These are phyloP conservation scores for Theileria equi DNA, from an alignment of 169 alveolate genomes.

Conservation along the genomic window DNA sequence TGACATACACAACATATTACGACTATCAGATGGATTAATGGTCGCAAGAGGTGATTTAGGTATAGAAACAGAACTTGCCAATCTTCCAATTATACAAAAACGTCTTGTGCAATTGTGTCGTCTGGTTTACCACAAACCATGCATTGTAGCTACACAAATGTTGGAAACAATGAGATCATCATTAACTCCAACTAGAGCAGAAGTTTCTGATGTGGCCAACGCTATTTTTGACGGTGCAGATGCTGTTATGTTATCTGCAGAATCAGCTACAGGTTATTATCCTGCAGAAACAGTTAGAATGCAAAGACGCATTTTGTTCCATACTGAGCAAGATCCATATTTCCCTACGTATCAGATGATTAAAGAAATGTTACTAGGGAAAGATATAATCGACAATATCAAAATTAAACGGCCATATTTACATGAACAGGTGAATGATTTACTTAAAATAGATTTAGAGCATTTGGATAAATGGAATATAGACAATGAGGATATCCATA, in stretches of 20 bases:
- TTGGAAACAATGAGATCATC: constrained; percentile 91
- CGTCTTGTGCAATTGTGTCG: constrained; percentile 76
- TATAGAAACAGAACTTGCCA: constrained; percentile 92
- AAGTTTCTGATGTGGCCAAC: constrained; percentile 95
- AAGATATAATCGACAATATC: constrained; percentile 5
- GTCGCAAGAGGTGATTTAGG: constrained; percentile 98
- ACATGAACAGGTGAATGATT: constrained; percentile 6
- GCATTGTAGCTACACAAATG: constrained; percentile 96
- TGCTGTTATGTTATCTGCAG: constrained; percentile 90
- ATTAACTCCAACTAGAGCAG: constrained; percentile 97
- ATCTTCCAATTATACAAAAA: constrained; percentile 89
- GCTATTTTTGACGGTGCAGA: constrained; percentile 96
- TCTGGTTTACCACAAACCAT: constrained; percentile 88
- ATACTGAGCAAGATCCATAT: constrained; percentile 70
- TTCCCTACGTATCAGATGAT: constrained; percentile 55
- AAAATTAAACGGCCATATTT: constrained; percentile 23
- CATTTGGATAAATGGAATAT: constrained; percentile 8
- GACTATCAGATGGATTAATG: constrained; percentile 93
- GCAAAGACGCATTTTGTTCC: constrained; percentile 66
- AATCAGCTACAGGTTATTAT: constrained; percentile 79
- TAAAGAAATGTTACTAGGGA: constrained; percentile 55
- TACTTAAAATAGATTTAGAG: constrained; percentile 30
- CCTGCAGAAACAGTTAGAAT: constrained; percentile 71
- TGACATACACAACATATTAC: constrained; percentile 86
- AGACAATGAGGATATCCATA: constrained; percentile 6